Conservation (phyloP, 495 filamentous ascomycete species). For the Trichoderma gamsii region DNA sequence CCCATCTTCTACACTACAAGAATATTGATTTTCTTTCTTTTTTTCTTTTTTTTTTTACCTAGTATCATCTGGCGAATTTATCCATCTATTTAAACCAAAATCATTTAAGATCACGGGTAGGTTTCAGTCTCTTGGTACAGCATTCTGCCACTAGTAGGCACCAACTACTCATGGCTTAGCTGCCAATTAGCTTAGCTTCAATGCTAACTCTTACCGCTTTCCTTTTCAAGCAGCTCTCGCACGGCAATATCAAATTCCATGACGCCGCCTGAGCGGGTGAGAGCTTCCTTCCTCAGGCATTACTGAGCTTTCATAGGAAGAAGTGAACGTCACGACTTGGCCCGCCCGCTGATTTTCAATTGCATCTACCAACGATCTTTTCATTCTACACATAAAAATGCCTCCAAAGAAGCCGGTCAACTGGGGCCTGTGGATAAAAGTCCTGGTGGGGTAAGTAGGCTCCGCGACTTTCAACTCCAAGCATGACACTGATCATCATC, state of each 20-base stretch:
- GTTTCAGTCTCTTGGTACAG: too few species aligned
- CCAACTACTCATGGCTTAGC: too few species aligned
- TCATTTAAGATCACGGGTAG: too few species aligned
- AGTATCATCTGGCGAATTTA: too few species aligned
- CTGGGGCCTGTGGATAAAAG: slow-evolving; percentile 35
- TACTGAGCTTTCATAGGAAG: neutral
- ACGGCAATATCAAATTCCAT: neutral
- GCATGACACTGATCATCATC: neutral
- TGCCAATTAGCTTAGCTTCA: neutral
- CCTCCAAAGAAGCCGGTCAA: slow-evolving; percentile 29
- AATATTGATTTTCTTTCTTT: too few species aligned
- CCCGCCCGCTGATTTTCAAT: neutral
- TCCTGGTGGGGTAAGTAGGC: slow-evolving; percentile 26
- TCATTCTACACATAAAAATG: slow-evolving; percentile 16
- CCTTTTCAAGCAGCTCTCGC: neutral
- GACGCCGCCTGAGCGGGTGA: neutral
- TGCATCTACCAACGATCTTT: neutral
- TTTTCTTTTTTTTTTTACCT: too few species aligned
- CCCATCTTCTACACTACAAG: too few species aligned
- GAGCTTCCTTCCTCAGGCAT: slow-evolving; percentile 1
- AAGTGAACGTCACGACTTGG: neutral
- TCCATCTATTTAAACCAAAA: too few species aligned
- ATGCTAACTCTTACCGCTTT: neutral
- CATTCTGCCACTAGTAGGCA: too few species aligned
- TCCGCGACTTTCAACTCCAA: neutral